Evolutionary conservation across 306 rosid species (phyloP).

Genomic region (Sicyos edulis): DNA sequence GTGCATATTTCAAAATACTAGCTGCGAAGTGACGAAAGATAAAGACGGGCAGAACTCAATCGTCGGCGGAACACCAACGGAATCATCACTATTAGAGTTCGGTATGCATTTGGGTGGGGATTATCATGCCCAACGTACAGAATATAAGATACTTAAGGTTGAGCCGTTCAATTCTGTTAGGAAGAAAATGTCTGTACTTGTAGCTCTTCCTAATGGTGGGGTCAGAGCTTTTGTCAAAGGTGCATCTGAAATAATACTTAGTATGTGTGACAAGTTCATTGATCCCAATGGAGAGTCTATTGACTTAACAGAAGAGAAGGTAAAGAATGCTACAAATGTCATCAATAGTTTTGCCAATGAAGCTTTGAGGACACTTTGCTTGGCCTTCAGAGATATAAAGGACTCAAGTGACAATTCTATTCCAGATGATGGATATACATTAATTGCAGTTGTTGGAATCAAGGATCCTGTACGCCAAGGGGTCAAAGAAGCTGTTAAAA

Average conservation of each 20-base stretch:
- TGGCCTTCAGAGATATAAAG: constrained; percentile 59
- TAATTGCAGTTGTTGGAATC: constrained; percentile 76
- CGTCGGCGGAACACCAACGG: constrained; percentile 93
- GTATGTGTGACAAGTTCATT: constrained; percentile 57
- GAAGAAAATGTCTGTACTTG: constrained; percentile 92
- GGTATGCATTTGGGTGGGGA: constrained; percentile 74
- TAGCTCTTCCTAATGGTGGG: constrained; percentile 57
- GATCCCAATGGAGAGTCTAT: constrained; percentile 54
- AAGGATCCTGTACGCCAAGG: constrained; percentile 94
- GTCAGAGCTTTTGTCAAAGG: constrained; percentile 83
- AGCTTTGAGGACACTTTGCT: constrained; percentile 90
- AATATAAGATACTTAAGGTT: constrained; percentile 51
- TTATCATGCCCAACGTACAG: constrained; percentile 42
- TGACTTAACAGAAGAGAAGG: constrained; percentile 46
- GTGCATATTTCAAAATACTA: constrained; percentile 77
- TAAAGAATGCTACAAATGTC: constrained; percentile 34
- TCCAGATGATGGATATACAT: constrained; percentile 68
- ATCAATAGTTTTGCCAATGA: constrained; percentile 72
- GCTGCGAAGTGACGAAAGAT: constrained; percentile 62
- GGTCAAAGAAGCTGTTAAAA: constrained; percentile 78
- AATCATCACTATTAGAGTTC: constrained; percentile 68
- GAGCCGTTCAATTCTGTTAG: constrained; percentile 89
- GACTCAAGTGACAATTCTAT: constrained; percentile 25
- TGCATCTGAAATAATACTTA: constrained; percentile 79
- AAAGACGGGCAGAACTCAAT: constrained; percentile 55